These are phyloP conservation scores for Vicia faba DNA, from an alignment of 306 rosid genomes.

Conservation along the genomic window DNA sequence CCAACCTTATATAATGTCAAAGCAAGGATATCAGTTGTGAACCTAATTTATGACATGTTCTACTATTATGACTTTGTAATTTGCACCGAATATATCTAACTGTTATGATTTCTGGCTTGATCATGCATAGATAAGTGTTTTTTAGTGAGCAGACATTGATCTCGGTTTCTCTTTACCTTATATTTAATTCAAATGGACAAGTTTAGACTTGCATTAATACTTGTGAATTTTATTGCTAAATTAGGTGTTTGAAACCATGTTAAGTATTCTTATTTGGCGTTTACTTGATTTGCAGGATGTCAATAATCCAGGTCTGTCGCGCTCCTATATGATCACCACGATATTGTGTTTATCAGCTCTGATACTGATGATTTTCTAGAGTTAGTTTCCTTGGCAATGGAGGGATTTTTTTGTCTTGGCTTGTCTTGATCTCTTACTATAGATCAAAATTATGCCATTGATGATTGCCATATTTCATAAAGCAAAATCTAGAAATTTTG, in stretches of 20 bases:
- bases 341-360: constrained; percentile 47
- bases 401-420: constrained; percentile 30
- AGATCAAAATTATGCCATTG: constrained; percentile 38
- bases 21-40: background rate
- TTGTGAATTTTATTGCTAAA: constrained; percentile 26
- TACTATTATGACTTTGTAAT: no score
- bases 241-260: background rate
- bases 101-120: no score
- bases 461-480: constrained; percentile 40
- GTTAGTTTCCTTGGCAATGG: constrained; percentile 35
- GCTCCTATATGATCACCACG: constrained; percentile 45
- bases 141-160: background rate
- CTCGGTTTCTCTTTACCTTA: no score
- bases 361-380: constrained; percentile 55
- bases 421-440: constrained; percentile 27
- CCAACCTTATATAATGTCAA: background rate
- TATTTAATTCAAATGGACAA: background rate
- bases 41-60: no score
- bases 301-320: constrained; percentile 46
- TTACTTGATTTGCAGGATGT: constrained; percentile 54
- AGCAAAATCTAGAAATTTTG: constrained; percentile 43
- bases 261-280: constrained; percentile 7
- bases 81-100: no score
- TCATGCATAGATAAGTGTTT: no score
- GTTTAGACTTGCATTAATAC: background rate